Base-by-base conservation (phyloP, 257 asterid species). In the Fraxinus pennsylvanica region DNA sequence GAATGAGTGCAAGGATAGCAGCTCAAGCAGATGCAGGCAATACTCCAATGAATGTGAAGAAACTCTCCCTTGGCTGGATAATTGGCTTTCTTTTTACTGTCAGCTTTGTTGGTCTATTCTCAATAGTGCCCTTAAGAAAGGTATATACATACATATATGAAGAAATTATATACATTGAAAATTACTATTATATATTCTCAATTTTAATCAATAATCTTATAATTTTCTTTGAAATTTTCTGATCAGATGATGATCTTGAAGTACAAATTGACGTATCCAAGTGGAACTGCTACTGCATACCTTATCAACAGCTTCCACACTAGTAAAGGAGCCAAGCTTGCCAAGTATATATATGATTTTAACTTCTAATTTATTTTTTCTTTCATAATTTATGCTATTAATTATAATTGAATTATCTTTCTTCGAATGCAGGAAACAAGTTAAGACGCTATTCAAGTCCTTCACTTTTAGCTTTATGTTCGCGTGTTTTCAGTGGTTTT, bases 291-390 rank as follows among this genome's bases (percentile, higher is more conserved):
- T 15, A 92, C 97, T 6, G 96, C 96, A 2, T 88, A 79, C 73
- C 92, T 94, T 30, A 94, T 94, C 86, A 92, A 94, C 84, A 87
- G 97, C 78, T 92, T 92, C 66, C 98, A 94, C 84, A 94, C 97
- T 29, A 92, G 96, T 13, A 92, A 79, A 78, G 98, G 96, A 50
- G 97, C 94, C 36, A 86, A 82, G 78, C 84, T 89, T 21, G 98
- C 96, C 27, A 89, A 86, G 97, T 90, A 86, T 47, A 80, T 5
- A 2, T 10, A 12, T 22, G 10, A n/a, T 57, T 19, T n/a, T 14
- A 38, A n/a, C 2, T 38, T 50, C 12, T 21, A 32, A 21, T 6
- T 9, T 30, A 3, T 29, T 6, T 13, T 47, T 6, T 6, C 21
- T 61, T 29, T 36, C 5, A 5, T 5, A 9, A 6, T 27, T 54